Percentiles rank a stretch among this genome's conserved stretches.
Evolutionary conservation across 2,329 filamentous ascomycete genomes (phyloP).

Genomic region (Drechmeria coniospora): DNA sequence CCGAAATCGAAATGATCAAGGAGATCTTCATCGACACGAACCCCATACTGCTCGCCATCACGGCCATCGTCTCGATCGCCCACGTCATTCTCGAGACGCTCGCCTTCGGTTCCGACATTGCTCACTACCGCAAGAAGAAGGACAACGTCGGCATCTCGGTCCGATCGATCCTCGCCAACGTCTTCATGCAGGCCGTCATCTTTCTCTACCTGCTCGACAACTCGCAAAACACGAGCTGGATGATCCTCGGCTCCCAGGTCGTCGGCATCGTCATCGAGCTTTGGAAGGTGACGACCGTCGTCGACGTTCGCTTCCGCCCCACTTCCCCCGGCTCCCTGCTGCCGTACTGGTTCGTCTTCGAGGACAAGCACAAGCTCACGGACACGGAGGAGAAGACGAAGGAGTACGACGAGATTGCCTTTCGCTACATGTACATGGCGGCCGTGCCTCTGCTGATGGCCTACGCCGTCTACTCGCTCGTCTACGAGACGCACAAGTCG

Average conservation of each 20-base stretch:
- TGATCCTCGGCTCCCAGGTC: slow-evolving; percentile 90
- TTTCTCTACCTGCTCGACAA: slow-evolving; percentile 96
- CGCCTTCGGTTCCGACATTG: slow-evolving; percentile 93
- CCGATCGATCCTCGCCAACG: slow-evolving; percentile 88
- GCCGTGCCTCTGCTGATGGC: slow-evolving; percentile 79
- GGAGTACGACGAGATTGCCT: slow-evolving; percentile 95
- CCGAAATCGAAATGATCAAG: slow-evolving; percentile 94
- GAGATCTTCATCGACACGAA: slow-evolving; percentile 90
- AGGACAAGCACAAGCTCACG: slow-evolving; percentile 91
- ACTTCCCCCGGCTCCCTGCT: slow-evolving; percentile 52
- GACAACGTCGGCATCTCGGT: slow-evolving; percentile 95
- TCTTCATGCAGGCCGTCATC: slow-evolving; percentile 93
- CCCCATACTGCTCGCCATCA: slow-evolving; percentile 74
- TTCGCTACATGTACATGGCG: slow-evolving; percentile 89
- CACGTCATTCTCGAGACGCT: slow-evolving; percentile 94
- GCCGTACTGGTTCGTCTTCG: slow-evolving; percentile 70
- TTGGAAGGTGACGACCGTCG: slow-evolving; percentile 95
- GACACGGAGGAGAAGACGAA: slow-evolving; percentile 97
- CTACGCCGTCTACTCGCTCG: slow-evolving; percentile 79
- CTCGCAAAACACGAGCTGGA: slow-evolving; percentile 95
- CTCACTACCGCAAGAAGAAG: slow-evolving; percentile 99
- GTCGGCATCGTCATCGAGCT: slow-evolving; percentile 55
- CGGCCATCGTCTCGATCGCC: slow-evolving; percentile 67
- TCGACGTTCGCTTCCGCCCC: slow-evolving; percentile 69
- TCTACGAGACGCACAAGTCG: slow-evolving; percentile 91